A percentile compares a stretch with the other conserved stretches of the same genome.
Conservation (phyloP, 2,329 filamentous ascomycete species). For the Aspergillus bombycis region DNA sequence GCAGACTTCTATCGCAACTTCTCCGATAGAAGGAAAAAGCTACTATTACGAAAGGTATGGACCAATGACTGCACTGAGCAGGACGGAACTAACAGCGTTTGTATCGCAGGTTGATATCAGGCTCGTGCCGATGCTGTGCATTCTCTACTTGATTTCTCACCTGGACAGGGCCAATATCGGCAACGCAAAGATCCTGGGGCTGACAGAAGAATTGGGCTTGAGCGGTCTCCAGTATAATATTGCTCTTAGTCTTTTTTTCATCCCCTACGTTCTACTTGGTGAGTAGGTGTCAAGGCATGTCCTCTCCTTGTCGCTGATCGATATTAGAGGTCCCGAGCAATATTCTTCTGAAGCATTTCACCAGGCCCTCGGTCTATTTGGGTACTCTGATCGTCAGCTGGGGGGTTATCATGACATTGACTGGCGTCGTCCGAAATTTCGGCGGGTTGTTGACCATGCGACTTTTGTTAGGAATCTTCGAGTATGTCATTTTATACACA, state of each 20-base stretch:
- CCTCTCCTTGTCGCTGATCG: neutral
- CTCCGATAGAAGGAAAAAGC: constrained; percentile 25
- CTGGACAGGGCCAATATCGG: constrained; percentile 35
- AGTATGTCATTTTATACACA: constrained; percentile 18
- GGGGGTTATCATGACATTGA: constrained; percentile 54
- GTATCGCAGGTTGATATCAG: constrained; percentile 19
- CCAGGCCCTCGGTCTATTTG: constrained; percentile 31
- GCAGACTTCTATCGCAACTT: constrained; percentile 36
- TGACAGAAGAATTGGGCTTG: constrained; percentile 23
- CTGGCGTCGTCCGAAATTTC: constrained; percentile 51
- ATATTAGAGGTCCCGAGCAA: constrained; percentile 23
- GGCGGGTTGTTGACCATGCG: constrained; percentile 50
- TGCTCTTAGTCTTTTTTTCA: constrained; percentile 18
- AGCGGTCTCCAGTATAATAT: constrained; percentile 27
- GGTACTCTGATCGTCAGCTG: constrained; percentile 38
- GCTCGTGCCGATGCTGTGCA: constrained; percentile 22
- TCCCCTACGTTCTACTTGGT: constrained; percentile 16
- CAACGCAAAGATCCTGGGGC: constrained; percentile 32
- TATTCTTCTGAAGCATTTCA: constrained; percentile 25
- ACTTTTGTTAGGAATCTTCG: constrained; percentile 50
- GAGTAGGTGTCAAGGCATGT: neutral
- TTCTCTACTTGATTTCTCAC: constrained; percentile 29
- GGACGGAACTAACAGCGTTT: no score
- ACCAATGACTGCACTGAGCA: no score
- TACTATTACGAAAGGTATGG: constrained; percentile 21